Evolutionary conservation across 2,329 filamentous ascomycete genomes (phyloP).

Genomic region (Calonectria henricotiae): DNA sequence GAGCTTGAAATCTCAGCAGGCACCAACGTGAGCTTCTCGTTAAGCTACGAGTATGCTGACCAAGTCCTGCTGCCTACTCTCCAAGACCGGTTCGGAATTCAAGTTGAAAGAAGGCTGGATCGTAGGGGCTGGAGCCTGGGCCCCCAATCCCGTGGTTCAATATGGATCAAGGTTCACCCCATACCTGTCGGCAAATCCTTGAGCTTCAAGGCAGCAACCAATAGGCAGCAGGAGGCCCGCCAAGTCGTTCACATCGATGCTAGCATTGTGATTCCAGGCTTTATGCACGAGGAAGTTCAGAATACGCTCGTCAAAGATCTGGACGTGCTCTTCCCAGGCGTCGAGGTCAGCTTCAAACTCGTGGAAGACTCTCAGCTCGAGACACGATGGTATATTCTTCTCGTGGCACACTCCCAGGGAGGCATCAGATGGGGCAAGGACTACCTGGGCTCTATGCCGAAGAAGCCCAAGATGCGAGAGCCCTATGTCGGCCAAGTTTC

Average conservation of each 20-base stretch:
- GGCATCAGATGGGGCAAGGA: conserved; percentile 69
- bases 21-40: conserved; percentile 73
- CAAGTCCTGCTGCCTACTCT: conserved; percentile 73
- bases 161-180: conserved; percentile 62
- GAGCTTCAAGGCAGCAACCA: conserved; percentile 53
- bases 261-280: conserved; percentile 66
- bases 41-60: conserved; percentile 75
- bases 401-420: conserved; percentile 68
- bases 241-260: conserved; percentile 66
- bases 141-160: conserved; percentile 59
- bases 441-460: conserved; percentile 60
- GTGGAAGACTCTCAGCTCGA: conserved; percentile 69
- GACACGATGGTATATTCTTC: conserved; percentile 70
- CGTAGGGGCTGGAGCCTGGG: conserved; percentile 70
- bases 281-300: conserved; percentile 63
- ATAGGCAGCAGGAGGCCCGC: conserved; percentile 51
- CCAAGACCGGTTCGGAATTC: conserved; percentile 66
- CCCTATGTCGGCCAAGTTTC: conserved; percentile 62
- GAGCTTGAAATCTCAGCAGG: conserved; percentile 71
- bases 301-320: conserved; percentile 61
- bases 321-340: conserved; percentile 61
- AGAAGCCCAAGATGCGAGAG: conserved; percentile 56
- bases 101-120: conserved; percentile 63
- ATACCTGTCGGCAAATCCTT: conserved; percentile 58
- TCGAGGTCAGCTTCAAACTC: conserved; percentile 63